Base-by-base conservation (phyloP, 495 filamentous ascomycete species). In the Trichocladium uniseriatum region DNA sequence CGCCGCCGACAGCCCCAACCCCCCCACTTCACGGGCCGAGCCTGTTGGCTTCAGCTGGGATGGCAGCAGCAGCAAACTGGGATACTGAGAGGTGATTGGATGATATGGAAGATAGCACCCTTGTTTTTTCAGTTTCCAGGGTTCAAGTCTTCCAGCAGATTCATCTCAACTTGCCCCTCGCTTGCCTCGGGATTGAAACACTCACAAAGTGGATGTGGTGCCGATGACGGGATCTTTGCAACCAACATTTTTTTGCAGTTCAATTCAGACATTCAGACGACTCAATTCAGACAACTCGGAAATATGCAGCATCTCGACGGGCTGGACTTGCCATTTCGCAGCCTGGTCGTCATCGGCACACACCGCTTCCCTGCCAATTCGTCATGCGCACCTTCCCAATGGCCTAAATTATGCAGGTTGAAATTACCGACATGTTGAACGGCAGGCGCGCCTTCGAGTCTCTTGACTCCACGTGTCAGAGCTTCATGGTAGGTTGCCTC, bases 1-100 rank as follows among this genome's bases (percentile, higher is more conserved):
- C 24, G 38, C 46, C 22, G 46, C 46, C 40, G 21, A 24, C 27
- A 10, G 1, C 13, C 44, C 9, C 10, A 13, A 14, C 13, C 31
- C 28, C 47, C 29, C 38, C 47, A 35, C 40, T 34, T 27, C 24
- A 27, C 39, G 38, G 39, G 39, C 48, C 48, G 48, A 43, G 38
- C 48, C 47, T 22, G 48, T 38, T 15, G 48, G 28, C 32, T 40
- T 51, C 48, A 51, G 48, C 48, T 51, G 48, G 16, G 41, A 44
- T 45, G 34, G 13, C 6, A 37, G 15, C 40, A 43, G 39, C 6
- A 21, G 24, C 39, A 27, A 10, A 32, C 13, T n/a, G 6, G 19
- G 19, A 24, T 6, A 3, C 8, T 2, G 21, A 5, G 7, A 11
- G 3, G 7, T 44, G 48, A 51, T 51, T 51, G 48, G 48, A 20